These are phyloP conservation scores for Solanum arcanum DNA, from an alignment of 257 asterid genomes.

Conservation along the genomic window DNA sequence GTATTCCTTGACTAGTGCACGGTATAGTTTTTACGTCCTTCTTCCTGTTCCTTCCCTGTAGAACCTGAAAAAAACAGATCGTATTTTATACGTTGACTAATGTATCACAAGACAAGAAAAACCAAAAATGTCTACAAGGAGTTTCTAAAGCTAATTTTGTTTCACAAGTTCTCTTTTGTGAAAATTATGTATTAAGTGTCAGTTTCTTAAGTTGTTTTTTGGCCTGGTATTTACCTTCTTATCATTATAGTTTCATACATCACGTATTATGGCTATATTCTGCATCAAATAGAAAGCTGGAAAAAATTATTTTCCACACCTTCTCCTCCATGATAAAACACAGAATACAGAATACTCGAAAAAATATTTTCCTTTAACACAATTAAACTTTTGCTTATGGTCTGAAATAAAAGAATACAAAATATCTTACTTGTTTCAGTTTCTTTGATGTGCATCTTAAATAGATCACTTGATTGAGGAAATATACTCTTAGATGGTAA, in stretches of 20 bases:
- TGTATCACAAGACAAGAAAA: not conserved
- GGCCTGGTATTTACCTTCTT: too few species aligned
- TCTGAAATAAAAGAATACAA: not conserved
- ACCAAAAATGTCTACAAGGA: too few species aligned
- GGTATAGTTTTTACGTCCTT: not conserved
- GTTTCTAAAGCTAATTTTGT: too few species aligned
- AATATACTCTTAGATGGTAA: too few species aligned
- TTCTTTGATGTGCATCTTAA: not conserved
- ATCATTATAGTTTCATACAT: too few species aligned
- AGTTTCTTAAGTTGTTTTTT: too few species aligned
- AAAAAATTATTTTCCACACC: not conserved
- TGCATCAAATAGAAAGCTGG: not conserved
- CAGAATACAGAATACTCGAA: not conserved
- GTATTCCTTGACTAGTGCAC: not conserved
- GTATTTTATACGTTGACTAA: not conserved
- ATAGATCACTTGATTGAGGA: not conserved
- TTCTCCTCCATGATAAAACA: not conserved
- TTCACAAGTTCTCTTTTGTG: not conserved
- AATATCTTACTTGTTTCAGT: not conserved
- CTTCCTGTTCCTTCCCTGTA: not conserved
- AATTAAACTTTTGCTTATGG: not conserved
- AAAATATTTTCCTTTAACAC: not conserved
- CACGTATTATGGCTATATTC: too few species aligned
- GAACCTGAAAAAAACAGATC: not conserved
- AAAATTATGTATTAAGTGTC: too few species aligned